phyloP scores from a whole-genome alignment of 441 rosid genomes.

The Theobroma grandiflorum region DNA sequence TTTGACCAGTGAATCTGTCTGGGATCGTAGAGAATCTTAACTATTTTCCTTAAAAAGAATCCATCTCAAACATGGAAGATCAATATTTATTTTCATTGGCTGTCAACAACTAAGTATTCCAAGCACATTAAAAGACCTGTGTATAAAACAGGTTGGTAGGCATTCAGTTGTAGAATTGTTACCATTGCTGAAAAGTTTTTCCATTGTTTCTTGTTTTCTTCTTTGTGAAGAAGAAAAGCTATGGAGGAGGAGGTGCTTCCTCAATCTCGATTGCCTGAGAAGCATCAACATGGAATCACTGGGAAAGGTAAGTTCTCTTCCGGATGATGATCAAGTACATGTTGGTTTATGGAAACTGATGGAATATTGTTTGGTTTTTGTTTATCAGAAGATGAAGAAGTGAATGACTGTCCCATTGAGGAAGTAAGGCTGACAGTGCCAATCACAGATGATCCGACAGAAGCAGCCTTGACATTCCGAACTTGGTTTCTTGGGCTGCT shows the following conservation, averaged over 20 bases:
- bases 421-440: constrained; percentile 81
- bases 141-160: neutral
- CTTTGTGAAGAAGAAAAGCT: neutral
- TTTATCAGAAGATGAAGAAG: constrained; percentile 45
- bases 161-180: neutral
- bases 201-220: neutral
- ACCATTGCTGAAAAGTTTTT: neutral
- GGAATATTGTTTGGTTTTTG: neutral
- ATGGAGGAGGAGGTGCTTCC: neutral
- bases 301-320: neutral
- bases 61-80: no score
- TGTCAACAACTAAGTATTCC: neutral
- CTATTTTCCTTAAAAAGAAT: no score
- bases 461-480: constrained; percentile 62
- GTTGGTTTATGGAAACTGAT: no score
- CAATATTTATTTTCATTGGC: neutral
- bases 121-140: neutral
- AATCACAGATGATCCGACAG: constrained; percentile 68
- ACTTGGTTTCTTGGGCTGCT: constrained; percentile 72
- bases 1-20: no score
- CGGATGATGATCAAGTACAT: neutral
- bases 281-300: neutral
- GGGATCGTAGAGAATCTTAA: no score
- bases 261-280: neutral
- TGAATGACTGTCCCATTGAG: constrained; percentile 75